Evolutionary conservation across 257 asterid species (phyloP).

Genomic region (Ehretia macrophylla): DNA sequence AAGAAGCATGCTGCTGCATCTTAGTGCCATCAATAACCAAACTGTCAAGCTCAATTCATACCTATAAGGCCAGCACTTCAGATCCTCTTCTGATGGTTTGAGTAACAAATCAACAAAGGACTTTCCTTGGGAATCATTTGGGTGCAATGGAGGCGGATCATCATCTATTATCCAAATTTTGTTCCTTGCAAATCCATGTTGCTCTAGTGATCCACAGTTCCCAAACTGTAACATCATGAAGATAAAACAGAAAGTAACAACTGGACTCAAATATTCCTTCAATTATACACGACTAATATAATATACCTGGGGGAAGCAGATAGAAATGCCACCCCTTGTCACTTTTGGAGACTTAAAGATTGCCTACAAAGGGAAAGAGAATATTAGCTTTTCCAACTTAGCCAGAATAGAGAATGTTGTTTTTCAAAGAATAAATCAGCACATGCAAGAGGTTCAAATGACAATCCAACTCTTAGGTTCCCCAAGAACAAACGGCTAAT

Average conservation of each 20-base stretch:
- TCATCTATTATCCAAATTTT: slow-evolving; percentile 75
- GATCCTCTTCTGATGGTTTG: slow-evolving; percentile 80
- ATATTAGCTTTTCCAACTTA: background rate
- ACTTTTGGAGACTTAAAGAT: slow-evolving; percentile 84
- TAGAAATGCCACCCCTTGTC: slow-evolving; percentile 82
- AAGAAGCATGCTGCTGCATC: no score
- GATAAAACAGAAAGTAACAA: slow-evolving; percentile 4
- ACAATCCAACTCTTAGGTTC: no score
- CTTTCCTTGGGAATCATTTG: slow-evolving; percentile 56
- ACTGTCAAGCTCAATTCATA: slow-evolving; percentile 17
- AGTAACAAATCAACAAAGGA: slow-evolving; percentile 76
- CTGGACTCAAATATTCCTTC: background rate
- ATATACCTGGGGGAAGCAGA: slow-evolving; percentile 89
- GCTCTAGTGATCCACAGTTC: slow-evolving; percentile 62
- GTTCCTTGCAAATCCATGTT: slow-evolving; percentile 81
- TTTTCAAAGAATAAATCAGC: background rate
- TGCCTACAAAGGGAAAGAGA: slow-evolving; percentile 41
- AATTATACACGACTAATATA: background rate
- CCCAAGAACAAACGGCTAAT: no score
- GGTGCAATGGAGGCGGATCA: slow-evolving; percentile 70
- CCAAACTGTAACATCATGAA: slow-evolving; percentile 49
- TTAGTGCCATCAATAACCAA: background rate
- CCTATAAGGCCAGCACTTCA: slow-evolving; percentile 89
- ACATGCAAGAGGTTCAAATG: background rate
- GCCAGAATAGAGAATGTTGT: background rate